Conservation (phyloP, 2,329 filamentous ascomycete genomes). For the Hypoxylon sp. region DNA sequence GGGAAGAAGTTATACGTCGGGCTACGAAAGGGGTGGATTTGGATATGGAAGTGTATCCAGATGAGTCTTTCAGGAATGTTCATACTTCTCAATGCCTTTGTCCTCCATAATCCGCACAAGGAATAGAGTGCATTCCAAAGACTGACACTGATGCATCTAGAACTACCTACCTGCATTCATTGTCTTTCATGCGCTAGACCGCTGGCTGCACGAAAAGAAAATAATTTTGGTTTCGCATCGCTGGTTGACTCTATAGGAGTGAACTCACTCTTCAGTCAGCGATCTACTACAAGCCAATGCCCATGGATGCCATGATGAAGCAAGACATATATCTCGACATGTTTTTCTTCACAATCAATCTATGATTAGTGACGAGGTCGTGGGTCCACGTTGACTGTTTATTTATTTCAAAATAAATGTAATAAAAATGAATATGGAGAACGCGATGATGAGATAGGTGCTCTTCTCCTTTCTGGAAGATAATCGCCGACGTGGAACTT, state of each 20-base stretch:
- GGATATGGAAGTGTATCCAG: constrained; percentile 27
- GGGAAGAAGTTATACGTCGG: constrained; percentile 4
- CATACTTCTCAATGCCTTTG: constrained; percentile 50
- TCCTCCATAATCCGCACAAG: constrained; percentile 34
- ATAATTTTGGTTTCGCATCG: background rate
- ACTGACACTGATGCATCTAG: constrained; percentile 42
- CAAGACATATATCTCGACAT: background rate
- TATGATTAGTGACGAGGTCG: constrained; percentile 1
- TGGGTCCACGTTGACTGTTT: background rate
- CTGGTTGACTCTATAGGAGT: background rate
- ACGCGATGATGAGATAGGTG: background rate
- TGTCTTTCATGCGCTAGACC: background rate
- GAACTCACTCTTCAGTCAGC: background rate
- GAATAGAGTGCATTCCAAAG: constrained; percentile 45
- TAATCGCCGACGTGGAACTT: constrained; percentile 13
- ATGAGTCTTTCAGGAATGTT: constrained; percentile 36
- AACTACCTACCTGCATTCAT: constrained; percentile 30
- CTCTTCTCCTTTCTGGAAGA: background rate
- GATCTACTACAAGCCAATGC: background rate
- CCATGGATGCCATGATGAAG: background rate
- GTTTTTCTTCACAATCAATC: background rate
- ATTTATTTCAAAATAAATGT: background rate
- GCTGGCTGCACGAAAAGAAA: background rate
- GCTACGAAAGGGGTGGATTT: constrained; percentile 16
- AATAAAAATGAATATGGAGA: background rate